Evolutionary conservation across 768 basidiomycete genomes (phyloP).

Genomic region (Agrocybe pediades): DNA sequence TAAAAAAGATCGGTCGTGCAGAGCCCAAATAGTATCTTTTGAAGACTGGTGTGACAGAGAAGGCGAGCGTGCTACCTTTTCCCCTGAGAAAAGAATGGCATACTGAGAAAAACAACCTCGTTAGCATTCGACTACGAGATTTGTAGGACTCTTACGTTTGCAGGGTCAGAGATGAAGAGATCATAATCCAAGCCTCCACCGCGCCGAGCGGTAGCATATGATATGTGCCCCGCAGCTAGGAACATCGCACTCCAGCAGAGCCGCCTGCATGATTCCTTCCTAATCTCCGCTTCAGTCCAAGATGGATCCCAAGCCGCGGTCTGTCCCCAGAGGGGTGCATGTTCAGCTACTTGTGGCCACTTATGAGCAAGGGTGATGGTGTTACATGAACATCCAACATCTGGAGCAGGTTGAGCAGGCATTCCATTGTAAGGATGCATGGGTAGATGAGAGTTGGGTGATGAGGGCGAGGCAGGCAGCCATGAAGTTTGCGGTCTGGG

Average conservation of each 20-base stretch:
- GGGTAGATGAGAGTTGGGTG: slow-evolving; percentile 4
- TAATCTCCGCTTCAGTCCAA: slow-evolving; percentile 64
- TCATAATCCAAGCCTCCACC: slow-evolving; percentile 35
- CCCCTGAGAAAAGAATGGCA: slow-evolving; percentile 76
- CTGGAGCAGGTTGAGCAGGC: slow-evolving; percentile 11
- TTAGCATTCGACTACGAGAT: slow-evolving; percentile 2
- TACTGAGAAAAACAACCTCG: slow-evolving; percentile 42
- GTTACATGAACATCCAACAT: slow-evolving; percentile 45
- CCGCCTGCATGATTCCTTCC: slow-evolving; percentile 71
- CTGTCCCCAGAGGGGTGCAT: slow-evolving; percentile 62
- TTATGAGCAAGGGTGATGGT: slow-evolving; percentile 51
- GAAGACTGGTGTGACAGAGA: slow-evolving; percentile 32
- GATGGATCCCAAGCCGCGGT: slow-evolving; percentile 64
- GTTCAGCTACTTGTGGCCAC: slow-evolving; percentile 51
- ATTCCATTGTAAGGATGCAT: slow-evolving; percentile 1
- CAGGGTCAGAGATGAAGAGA: slow-evolving; percentile 61
- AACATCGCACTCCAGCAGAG: slow-evolving; percentile 74
- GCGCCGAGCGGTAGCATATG: slow-evolving; percentile 52
- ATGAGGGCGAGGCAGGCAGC: slow-evolving; percentile 14
- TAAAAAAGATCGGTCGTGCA: slow-evolving; percentile 68
- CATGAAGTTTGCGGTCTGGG: slow-evolving; percentile 13
- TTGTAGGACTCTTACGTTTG: slow-evolving; percentile 52
- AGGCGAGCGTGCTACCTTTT: slow-evolving; percentile 47
- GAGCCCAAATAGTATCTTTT: slow-evolving; percentile 76
- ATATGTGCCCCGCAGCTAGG: slow-evolving; percentile 64